Conservation (phyloP, 495 filamentous ascomycete species). For the Chaetomium fimeti region DNA sequence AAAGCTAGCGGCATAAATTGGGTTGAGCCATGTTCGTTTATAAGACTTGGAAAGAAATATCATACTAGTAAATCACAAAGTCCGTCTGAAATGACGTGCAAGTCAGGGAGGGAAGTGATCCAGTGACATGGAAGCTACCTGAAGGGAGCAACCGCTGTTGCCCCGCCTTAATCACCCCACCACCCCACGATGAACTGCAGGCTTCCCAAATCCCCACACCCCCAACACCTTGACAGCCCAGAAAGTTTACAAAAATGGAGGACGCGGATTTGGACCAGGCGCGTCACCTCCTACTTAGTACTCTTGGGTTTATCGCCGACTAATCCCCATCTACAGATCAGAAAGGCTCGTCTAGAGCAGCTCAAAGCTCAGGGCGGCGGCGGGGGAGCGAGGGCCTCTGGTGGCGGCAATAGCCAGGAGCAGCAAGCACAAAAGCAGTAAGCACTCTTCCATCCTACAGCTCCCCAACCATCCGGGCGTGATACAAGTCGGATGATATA, state of each 20-base stretch:
- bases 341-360: constrained; percentile 85
- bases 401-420: constrained; percentile 54
- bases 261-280: constrained; percentile 85
- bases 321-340: constrained; percentile 56
- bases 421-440: constrained; percentile 59
- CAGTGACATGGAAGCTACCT: too few species aligned
- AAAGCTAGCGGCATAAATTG: too few species aligned
- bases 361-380: constrained; percentile 67
- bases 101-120: too few species aligned
- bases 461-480: neutral
- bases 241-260: constrained; percentile 55
- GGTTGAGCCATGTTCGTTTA: too few species aligned
- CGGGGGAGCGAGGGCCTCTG: constrained; percentile 41
- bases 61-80: too few species aligned
- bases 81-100: too few species aligned
- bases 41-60: too few species aligned
- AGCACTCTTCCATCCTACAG: constrained; percentile 19
- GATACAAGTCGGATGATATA: constrained; percentile 7
- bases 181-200: constrained; percentile 13
- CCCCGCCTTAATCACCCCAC: neutral
- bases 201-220: constrained; percentile 9
- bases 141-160: too few species aligned
- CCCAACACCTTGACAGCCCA: neutral
- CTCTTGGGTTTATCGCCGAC: neutral
- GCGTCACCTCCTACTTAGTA: constrained; percentile 15